These are phyloP conservation scores for Chaetomium globosum DNA, from an alignment of 2,329 filamentous ascomycete genomes.

Conservation along the genomic window DNA sequence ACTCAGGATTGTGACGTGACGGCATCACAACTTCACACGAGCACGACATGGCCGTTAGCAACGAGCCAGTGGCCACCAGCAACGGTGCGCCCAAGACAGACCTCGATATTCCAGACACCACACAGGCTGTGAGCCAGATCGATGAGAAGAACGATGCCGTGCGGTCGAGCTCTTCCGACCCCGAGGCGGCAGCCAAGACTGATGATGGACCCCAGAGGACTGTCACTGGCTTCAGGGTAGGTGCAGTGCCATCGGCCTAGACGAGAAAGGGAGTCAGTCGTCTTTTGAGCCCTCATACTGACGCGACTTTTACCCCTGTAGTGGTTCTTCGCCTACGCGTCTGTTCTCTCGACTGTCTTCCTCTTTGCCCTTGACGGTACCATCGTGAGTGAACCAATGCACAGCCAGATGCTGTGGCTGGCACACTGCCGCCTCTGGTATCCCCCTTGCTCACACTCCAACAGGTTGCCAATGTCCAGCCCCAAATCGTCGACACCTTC, in stretches of 20 bases:
- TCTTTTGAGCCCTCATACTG: not conserved
- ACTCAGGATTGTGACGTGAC: not conserved
- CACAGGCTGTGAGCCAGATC: not conserved
- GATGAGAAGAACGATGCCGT: not conserved
- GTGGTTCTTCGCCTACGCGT: conserved; percentile 2
- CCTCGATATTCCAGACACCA: not conserved
- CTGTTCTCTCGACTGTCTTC: not conserved
- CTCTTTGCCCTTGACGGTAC: conserved; percentile 3
- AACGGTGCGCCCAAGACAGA: not conserved
- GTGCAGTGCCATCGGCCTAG: not conserved
- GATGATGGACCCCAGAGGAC: not conserved
- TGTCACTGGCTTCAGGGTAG: not conserved
- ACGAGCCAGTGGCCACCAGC: not conserved
- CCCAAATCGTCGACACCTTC: not conserved
- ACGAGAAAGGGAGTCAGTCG: not conserved
- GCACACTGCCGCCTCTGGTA: not conserved
- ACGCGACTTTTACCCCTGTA: not conserved
- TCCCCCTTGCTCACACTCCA: not conserved
- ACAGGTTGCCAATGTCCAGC: not conserved
- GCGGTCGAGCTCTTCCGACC: not conserved
- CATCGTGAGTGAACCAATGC: not conserved
- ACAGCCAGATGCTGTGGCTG: too few relatives aligned
- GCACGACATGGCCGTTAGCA: not conserved
- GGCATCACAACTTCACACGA: not conserved
- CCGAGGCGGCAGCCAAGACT: not conserved